Conservation (phyloP, 805 yeast species). For the Metschnikowia rubicola region DNA sequence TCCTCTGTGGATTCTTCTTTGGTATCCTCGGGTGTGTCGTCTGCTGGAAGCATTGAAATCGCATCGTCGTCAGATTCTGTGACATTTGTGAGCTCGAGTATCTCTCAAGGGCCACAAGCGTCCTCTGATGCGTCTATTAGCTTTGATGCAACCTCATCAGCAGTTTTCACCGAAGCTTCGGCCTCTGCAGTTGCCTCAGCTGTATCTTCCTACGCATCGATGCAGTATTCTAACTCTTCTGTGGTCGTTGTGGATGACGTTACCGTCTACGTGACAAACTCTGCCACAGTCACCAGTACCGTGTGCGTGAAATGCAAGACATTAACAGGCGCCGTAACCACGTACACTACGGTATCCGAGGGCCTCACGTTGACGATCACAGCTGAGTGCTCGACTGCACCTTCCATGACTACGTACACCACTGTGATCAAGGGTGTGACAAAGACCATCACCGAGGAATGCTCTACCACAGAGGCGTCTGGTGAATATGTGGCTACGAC, state of each 20-base stretch:
- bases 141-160: no score
- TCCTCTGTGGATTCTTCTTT: neutral
- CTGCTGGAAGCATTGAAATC: neutral
- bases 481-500: neutral
- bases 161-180: no score
- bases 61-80: no score
- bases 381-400: slow-evolving; percentile 5
- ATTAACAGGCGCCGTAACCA: slow-evolving; percentile 10
- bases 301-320: slow-evolving; percentile 13
- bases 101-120: no score
- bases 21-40: neutral
- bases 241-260: slow-evolving; percentile 6
- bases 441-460: slow-evolving; percentile 5
- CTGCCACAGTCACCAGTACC: slow-evolving; percentile 8
- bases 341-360: slow-evolving; percentile 11
- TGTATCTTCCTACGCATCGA: no score
- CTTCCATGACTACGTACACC: slow-evolving; percentile 9
- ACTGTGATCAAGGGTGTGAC: slow-evolving; percentile 7
- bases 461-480: slow-evolving; percentile 1
- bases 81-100: no score
- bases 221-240: no score
- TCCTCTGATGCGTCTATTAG: no score
- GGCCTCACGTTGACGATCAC: slow-evolving; percentile 10
- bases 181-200: no score
- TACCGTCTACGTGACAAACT: slow-evolving; percentile 7